phyloP scores from a whole-genome alignment of 108 stramenopile genomes.

The Cyclotella sp. region DNA sequence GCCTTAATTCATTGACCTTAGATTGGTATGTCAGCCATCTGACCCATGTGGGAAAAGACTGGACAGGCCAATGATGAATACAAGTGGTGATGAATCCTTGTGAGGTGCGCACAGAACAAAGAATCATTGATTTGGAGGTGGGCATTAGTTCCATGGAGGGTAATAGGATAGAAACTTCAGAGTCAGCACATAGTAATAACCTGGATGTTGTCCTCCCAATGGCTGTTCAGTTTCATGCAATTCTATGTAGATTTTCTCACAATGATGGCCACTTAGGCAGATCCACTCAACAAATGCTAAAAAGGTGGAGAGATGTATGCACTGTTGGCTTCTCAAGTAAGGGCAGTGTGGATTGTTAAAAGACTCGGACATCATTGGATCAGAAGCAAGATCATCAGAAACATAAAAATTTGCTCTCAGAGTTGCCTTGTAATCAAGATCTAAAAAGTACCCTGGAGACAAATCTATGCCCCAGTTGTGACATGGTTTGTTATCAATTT shows the following conservation, averaged over 20 bases:
- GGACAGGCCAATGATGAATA: slow-evolving; percentile 6
- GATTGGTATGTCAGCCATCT: slow-evolving; percentile 21
- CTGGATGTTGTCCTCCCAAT: background rate
- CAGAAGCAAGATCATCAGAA: background rate
- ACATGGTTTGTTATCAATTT: background rate
- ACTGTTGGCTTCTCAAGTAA: background rate
- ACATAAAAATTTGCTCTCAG: background rate
- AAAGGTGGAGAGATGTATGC: background rate
- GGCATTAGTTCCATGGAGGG: background rate
- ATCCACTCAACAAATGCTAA: background rate
- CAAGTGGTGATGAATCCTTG: background rate
- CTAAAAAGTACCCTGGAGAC: slow-evolving; percentile 20
- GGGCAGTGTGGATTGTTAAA: background rate
- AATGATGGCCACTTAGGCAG: background rate
- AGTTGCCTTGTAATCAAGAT: slow-evolving; percentile 2
- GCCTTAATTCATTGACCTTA: background rate
- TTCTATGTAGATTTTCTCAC: background rate
- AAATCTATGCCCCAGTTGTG: background rate
- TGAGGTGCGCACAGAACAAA: slow-evolving; percentile 1
- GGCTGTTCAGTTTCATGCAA: no score
- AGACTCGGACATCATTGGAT: background rate
- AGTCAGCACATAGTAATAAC: background rate
- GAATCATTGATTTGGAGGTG: no score
- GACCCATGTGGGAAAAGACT: no score
- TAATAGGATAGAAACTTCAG: slow-evolving; percentile 1